These are phyloP conservation scores for Baorangia bicolor DNA, from an alignment of 768 basidiomycete species.

Conservation along the genomic window DNA sequence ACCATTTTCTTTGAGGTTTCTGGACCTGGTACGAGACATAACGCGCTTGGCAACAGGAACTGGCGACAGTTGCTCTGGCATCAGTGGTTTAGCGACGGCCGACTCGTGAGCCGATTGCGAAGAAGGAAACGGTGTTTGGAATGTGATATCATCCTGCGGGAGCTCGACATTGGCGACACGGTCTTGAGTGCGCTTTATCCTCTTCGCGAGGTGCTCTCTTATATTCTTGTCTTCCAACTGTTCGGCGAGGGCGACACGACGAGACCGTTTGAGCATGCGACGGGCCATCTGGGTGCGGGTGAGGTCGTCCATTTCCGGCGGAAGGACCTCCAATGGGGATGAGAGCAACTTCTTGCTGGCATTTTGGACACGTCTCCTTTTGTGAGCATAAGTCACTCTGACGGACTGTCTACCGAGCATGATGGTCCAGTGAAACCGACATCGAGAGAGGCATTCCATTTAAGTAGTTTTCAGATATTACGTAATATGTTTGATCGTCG, in stretches of 20 bases:
- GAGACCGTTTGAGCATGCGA: slow-evolving; percentile 49
- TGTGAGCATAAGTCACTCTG: slow-evolving; percentile 34
- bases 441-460: background rate
- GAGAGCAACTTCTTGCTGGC: slow-evolving; percentile 15
- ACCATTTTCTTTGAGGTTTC: slow-evolving; percentile 41
- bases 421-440: background rate
- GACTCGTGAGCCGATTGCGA: slow-evolving; percentile 24
- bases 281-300: slow-evolving; percentile 41
- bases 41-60: slow-evolving; percentile 38
- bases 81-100: slow-evolving; percentile 17
- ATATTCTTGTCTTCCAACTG: slow-evolving; percentile 21
- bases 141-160: slow-evolving; percentile 20
- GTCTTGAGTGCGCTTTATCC: slow-evolving; percentile 28
- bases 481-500: background rate
- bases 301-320: slow-evolving; percentile 31
- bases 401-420: slow-evolving; percentile 21
- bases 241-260: slow-evolving; percentile 32
- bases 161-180: slow-evolving; percentile 3
- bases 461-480: slow-evolving; percentile 3
- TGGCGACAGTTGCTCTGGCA: slow-evolving; percentile 42
- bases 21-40: slow-evolving; percentile 40
- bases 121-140: slow-evolving; percentile 29
- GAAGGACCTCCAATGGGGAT: slow-evolving; percentile 30
- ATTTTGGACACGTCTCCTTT: slow-evolving; percentile 21
- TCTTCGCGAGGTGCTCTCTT: slow-evolving; percentile 34